Evolutionary conservation across 345 rosid species (phyloP).

Genomic region (Trapa bicornis): DNA sequence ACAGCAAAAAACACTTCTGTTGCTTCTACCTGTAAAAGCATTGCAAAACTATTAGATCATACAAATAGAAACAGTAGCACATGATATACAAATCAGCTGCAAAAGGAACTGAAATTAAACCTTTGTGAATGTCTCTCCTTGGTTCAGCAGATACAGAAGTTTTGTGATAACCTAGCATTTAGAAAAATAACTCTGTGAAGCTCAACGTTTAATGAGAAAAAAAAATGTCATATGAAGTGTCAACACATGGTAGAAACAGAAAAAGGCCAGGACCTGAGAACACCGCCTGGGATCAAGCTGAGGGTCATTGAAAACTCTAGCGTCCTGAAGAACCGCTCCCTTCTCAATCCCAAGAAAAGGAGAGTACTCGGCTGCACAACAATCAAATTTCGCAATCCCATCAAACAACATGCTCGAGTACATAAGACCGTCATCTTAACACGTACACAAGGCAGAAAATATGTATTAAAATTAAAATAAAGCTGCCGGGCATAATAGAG

Average conservation of each 20-base stretch:
- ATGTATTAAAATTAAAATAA: too few relatives aligned
- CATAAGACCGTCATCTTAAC: neutral
- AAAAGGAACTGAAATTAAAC: constrained; percentile 19
- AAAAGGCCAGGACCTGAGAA: constrained; percentile 56
- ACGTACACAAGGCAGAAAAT: too few relatives aligned
- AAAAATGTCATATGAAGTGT: neutral
- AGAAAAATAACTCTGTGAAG: constrained; percentile 5
- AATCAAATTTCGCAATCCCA: neutral
- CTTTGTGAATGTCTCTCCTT: constrained; percentile 91
- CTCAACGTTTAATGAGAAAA: constrained; percentile 2
- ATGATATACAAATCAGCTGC: neutral
- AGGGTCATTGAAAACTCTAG: constrained; percentile 93
- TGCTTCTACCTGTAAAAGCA: constrained; percentile 54
- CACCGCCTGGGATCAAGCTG: constrained; percentile 96
- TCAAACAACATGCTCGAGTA: neutral
- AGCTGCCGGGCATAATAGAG: too few relatives aligned
- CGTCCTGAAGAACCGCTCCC: constrained; percentile 97
- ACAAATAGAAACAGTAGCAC: neutral
- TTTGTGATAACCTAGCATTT: constrained; percentile 75
- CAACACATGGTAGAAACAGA: neutral
- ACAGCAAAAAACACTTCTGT: constrained; percentile 93
- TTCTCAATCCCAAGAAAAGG: constrained; percentile 65
- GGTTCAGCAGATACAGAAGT: constrained; percentile 88
- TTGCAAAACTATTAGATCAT: constrained; percentile 6
- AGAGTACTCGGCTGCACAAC: constrained; percentile 22